Evolutionary conservation across 805 yeast genomes (phyloP).

Genomic region (Clavispora asparagi): DNA sequence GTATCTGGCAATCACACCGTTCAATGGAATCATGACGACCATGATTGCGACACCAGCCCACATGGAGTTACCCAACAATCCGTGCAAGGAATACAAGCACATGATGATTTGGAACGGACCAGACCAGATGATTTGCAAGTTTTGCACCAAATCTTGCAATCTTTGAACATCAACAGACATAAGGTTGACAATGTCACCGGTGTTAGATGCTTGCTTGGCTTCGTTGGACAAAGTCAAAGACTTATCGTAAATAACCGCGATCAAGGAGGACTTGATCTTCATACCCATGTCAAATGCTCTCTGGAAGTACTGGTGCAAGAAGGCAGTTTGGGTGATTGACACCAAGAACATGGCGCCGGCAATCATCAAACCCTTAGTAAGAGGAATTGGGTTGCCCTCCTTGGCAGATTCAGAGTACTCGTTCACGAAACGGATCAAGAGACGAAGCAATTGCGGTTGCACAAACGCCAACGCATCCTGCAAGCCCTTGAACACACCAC

Average conservation of each 20-base stretch:
- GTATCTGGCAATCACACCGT: constrained; percentile 59
- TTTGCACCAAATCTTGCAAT: constrained; percentile 75
- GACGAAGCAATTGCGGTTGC: constrained; percentile 16
- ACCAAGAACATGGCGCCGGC: constrained; percentile 70
- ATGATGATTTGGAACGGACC: constrained; percentile 85
- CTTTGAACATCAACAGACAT: constrained; percentile 94
- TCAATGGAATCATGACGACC: constrained; percentile 73
- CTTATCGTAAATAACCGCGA: constrained; percentile 63
- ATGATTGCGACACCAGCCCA: constrained; percentile 90
- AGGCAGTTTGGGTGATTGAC: constrained; percentile 72
- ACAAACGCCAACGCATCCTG: constrained; percentile 67
- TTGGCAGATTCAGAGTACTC: constrained; percentile 34
- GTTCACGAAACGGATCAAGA: constrained; percentile 35
- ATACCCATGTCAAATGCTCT: constrained; percentile 72
- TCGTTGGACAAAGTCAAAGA: constrained; percentile 67
- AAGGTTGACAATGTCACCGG: constrained; percentile 91
- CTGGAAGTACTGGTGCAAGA: constrained; percentile 75
- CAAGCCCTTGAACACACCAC: constrained; percentile 63
- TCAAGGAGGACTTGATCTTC: constrained; percentile 65
- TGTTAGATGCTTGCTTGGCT: constrained; percentile 62
- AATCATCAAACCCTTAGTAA: constrained; percentile 71
- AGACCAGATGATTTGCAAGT: constrained; percentile 80
- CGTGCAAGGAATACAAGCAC: constrained; percentile 69
- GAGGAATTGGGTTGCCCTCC: constrained; percentile 47
- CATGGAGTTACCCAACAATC: constrained; percentile 81